Percentiles rank a stretch among this genome's conserved stretches.
Conservation (phyloP, 2,329 filamentous ascomycete genomes). For the Aureobasidium melanogenum region DNA sequence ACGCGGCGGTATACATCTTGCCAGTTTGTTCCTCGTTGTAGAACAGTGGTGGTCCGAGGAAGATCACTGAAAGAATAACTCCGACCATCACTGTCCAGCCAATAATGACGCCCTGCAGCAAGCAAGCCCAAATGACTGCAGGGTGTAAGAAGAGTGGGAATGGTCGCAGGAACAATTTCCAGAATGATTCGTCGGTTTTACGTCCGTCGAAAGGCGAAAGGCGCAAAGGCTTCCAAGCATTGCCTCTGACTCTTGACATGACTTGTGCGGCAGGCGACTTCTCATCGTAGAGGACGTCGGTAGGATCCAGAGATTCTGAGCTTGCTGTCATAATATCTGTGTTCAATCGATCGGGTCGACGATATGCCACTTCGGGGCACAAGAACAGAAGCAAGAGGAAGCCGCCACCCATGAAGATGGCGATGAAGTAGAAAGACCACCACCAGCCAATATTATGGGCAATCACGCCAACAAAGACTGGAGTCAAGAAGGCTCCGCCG, state of each 20-base stretch:
- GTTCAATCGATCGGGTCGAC: slow-evolving; percentile 57
- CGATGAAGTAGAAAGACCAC: slow-evolving; percentile 82
- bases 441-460: slow-evolving; percentile 66
- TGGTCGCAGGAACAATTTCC: slow-evolving; percentile 57
- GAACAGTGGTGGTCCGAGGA: slow-evolving; percentile 70
- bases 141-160: slow-evolving; percentile 79
- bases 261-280: background rate
- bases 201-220: slow-evolving; percentile 69
- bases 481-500: slow-evolving; percentile 66
- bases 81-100: slow-evolving; percentile 94
- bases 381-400: slow-evolving; percentile 67
- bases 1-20: slow-evolving; percentile 80
- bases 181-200: slow-evolving; percentile 68
- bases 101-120: slow-evolving; percentile 84
- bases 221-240: slow-evolving; percentile 34
- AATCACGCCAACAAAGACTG: slow-evolving; percentile 84
- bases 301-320: background rate
- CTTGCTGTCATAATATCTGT: slow-evolving; percentile 47
- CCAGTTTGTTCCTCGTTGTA: slow-evolving; percentile 75
- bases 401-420: slow-evolving; percentile 67
- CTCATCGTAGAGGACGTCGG: background rate
- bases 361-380: slow-evolving; percentile 77
- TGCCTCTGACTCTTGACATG: background rate
- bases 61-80: slow-evolving; percentile 71
- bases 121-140: slow-evolving; percentile 68